Evolutionary conservation across 1,284 basidiomycete species (phyloP), one percentile per base, ranked within the genome.

Genomic region (Agroathelia rolfsii): DNA sequence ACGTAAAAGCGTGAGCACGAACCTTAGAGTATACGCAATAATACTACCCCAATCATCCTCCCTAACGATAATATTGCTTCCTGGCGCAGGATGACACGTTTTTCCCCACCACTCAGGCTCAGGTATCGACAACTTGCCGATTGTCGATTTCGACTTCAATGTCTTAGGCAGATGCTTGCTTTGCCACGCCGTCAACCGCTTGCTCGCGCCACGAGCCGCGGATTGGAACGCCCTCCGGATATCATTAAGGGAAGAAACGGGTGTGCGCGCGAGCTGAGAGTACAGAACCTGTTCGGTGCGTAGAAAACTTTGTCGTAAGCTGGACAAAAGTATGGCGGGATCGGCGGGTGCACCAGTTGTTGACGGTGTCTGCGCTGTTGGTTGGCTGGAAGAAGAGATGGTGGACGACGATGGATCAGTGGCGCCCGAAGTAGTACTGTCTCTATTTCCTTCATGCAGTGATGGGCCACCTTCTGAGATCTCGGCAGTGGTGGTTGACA

Each of bases 21-120:
- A 76, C 75, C 76, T 76, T 29, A 82, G 54, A 3, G 77, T 79
- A 52, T 76, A 80, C 3, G 79, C 72, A 41, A 82, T 82, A 30
- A 83, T 72, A 46, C 76, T 81, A 2, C 77, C 77, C 75, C 73
- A 78, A 50, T 81, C 78, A 41, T 70, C 64, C 44, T 85, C 81
- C 31, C 69, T 52, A 6, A 85, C 65, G 33, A 86, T 62, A 3
- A 84, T 61, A 41, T 71, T 73, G 6, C 76, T 69, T 3, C 75
- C 73, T 10, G 81, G 80, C 11, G 80, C 57, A 21, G 69, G 70
- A 56, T 85, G 76, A 42, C 64, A 73, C 5, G 63, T 64, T 12
- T 53, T 56, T 12, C 52, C 52, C 69, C 71, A 76, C 72, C 79
- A 84, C 17, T 64, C 64, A 0, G 80, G 81, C 42, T 75, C 69